Conservation (phyloP, 2,329 filamentous ascomycete genomes). For the Ophiostoma australiae region DNA sequence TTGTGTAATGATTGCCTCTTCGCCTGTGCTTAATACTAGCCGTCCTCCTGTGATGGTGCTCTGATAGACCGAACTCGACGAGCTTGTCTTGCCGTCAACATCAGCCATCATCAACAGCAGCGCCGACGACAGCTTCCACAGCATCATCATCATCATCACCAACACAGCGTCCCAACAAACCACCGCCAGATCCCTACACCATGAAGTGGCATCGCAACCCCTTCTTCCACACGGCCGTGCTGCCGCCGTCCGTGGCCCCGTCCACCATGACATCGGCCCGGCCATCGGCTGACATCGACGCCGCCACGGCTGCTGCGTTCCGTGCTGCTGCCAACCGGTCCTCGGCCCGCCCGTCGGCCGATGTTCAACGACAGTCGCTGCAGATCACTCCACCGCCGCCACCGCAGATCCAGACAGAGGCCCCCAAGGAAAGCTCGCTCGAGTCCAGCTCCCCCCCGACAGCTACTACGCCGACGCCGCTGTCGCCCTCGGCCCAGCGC, state of each 20-base stretch:
- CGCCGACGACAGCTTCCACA: neutral
- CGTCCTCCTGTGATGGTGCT: neutral
- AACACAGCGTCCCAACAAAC: neutral
- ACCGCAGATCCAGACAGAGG: neutral
- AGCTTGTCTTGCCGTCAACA: neutral
- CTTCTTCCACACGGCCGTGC: slow-evolving; percentile 29
- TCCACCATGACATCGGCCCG: slow-evolving; percentile 23
- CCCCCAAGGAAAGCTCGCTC: neutral
- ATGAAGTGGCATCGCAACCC: slow-evolving; percentile 30
- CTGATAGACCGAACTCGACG: neutral
- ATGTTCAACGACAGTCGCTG: neutral
- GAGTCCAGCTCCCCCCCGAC: neutral
- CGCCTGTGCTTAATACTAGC: neutral
- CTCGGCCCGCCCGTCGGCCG: slow-evolving; percentile 5
- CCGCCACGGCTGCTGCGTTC: slow-evolving; percentile 18
- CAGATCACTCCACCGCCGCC: neutral
- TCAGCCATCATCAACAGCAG: neutral
- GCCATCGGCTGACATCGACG: slow-evolving; percentile 26
- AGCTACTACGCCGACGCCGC: neutral
- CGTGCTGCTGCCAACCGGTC: neutral
- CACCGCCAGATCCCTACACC: neutral
- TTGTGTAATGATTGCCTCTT: neutral
- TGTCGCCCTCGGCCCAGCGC: neutral
- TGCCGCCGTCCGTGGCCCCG: slow-evolving; percentile 28
- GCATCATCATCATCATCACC: neutral